These are phyloP conservation scores for Aspergillus carbonarius DNA, from an alignment of 2,329 filamentous ascomycete species.

Conservation along the genomic window DNA sequence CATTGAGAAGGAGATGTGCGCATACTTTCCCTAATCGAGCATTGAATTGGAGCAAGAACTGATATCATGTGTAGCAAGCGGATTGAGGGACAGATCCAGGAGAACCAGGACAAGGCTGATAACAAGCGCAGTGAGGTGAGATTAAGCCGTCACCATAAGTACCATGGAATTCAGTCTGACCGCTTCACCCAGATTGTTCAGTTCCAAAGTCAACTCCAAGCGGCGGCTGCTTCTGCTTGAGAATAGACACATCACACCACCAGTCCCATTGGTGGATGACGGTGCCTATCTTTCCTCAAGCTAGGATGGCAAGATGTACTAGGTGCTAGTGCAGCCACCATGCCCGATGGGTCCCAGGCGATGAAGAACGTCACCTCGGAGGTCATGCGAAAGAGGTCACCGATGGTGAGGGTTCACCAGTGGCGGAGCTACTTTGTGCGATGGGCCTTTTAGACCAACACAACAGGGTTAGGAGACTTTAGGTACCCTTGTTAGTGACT, in stretches of 20 bases:
- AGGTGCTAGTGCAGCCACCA: neutral
- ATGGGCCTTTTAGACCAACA: neutral
- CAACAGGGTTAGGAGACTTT: neutral
- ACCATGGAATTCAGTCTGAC: slow-evolving; percentile 16
- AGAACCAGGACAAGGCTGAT: slow-evolving; percentile 64
- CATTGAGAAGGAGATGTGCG: slow-evolving; percentile 90
- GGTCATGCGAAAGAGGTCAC: neutral
- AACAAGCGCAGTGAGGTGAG: slow-evolving; percentile 64
- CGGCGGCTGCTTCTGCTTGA: slow-evolving; percentile 36
- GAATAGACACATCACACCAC: neutral
- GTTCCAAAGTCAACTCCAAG: slow-evolving; percentile 39
- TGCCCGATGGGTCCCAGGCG: neutral
- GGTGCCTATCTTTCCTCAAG: neutral
- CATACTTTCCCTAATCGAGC: slow-evolving; percentile 5
- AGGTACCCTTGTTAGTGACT: slow-evolving; percentile 4
- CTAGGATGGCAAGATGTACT: neutral
- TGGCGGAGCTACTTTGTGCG: neutral
- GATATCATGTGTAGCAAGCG: slow-evolving; percentile 52
- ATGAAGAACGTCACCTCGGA: neutral
- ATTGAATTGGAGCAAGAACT: slow-evolving; percentile 6
- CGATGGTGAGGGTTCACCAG: neutral
- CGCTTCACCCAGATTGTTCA: slow-evolving; percentile 35
- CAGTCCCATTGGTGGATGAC: neutral
- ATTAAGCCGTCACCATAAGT: neutral
- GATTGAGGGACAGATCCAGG: slow-evolving; percentile 65